Evolutionary conservation across 139 green algal species (phyloP).

Genomic region (Edaphochlamys debaryana): DNA sequence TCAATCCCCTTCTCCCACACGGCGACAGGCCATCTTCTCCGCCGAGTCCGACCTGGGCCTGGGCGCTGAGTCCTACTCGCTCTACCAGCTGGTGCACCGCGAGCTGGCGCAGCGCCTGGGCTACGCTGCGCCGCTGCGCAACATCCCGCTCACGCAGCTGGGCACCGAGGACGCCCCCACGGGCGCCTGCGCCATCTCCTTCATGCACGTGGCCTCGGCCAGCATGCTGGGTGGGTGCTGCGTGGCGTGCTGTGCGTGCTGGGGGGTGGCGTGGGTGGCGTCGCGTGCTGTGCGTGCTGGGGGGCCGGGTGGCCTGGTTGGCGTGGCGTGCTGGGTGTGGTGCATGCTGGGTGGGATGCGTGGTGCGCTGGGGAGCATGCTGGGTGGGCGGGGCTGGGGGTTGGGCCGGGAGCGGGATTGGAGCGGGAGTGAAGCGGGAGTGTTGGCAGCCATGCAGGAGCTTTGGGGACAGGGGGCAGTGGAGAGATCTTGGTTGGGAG

Average conservation of each 20-base stretch:
- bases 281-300: too few relatives aligned
- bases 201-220: constrained; percentile 35
- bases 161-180: constrained; percentile 33
- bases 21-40: constrained; percentile 32
- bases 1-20: too few relatives aligned
- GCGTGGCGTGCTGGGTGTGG: too few relatives aligned
- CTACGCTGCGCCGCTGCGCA: constrained; percentile 32
- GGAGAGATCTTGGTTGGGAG: too few relatives aligned
- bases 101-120: constrained; percentile 22
- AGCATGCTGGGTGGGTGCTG: constrained; percentile 20
- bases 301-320: too few relatives aligned
- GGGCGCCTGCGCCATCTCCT: constrained; percentile 30
- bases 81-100: constrained; percentile 38
- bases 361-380: background rate
- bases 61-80: background rate
- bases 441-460: too few relatives aligned
- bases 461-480: too few relatives aligned
- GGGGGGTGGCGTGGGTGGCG: background rate
- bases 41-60: constrained; percentile 29
- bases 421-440: too few relatives aligned
- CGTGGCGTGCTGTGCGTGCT: too few relatives aligned
- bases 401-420: too few relatives aligned
- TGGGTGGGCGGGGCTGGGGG: too few relatives aligned
- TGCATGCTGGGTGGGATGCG: too few relatives aligned
- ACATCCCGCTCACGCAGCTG: constrained; percentile 32